Conservation (phyloP, 2,329 filamentous ascomycete species). For the Fusarium sororula region DNA sequence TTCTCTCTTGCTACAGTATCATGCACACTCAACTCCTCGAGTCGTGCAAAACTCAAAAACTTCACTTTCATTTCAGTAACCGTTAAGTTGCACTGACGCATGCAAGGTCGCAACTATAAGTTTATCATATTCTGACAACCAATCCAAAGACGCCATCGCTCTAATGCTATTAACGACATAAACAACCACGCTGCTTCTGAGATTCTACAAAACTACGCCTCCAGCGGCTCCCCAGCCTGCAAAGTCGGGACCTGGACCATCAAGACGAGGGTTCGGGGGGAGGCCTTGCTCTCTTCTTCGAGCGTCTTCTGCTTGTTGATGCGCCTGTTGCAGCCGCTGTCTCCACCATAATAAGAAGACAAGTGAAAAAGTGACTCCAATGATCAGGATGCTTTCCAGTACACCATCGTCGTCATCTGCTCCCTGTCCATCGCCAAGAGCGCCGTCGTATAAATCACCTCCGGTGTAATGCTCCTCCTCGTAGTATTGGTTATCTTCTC, state of each 20-base stretch:
- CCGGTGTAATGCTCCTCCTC: conserved; percentile 67
- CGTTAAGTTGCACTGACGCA: background rate
- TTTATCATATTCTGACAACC: conserved; percentile 12
- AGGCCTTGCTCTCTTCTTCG: conserved; percentile 47
- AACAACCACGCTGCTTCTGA: conserved; percentile 23
- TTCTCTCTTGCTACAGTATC: background rate
- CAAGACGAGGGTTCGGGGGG: conserved; percentile 38
- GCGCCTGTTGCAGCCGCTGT: conserved; percentile 72
- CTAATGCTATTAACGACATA: conserved; percentile 36
- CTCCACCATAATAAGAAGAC: conserved; percentile 84
- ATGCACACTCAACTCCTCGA: background rate
- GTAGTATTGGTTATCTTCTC: conserved; percentile 72
- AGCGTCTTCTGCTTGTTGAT: conserved; percentile 49
- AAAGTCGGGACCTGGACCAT: conserved; percentile 43
- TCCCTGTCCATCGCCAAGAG: conserved; percentile 68
- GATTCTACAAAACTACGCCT: conserved; percentile 46
- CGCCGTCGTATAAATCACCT: conserved; percentile 64
- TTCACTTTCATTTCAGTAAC: background rate
- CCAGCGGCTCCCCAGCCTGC: conserved; percentile 51
- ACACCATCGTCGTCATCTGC: conserved; percentile 77
- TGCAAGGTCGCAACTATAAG: background rate
- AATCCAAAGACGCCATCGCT: conserved; percentile 45
- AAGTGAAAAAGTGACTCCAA: conserved; percentile 78
- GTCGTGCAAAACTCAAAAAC: background rate
- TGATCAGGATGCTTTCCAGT: conserved; percentile 84